Percentiles rank a stretch among this genome's conserved stretches.
These are phyloP conservation scores for Botryobasidium botryosum DNA, from an alignment of 768 basidiomycete genomes.

Conservation along the genomic window DNA sequence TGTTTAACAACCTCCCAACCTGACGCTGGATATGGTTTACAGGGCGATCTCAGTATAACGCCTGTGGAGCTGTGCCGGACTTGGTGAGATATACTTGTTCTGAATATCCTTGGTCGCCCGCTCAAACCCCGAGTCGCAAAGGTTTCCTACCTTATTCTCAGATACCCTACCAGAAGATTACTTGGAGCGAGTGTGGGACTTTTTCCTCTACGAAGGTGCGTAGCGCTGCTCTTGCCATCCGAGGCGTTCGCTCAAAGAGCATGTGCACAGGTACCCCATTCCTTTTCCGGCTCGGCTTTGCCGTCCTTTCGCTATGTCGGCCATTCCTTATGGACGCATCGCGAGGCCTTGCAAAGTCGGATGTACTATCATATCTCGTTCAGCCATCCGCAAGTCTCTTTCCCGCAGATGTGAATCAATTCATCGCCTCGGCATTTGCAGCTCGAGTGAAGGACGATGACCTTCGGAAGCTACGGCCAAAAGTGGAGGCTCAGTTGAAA, in stretches of 20 bases:
- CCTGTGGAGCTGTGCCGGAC: slow-evolving; percentile 41
- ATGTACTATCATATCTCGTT: slow-evolving; percentile 5
- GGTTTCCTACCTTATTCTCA: slow-evolving; percentile 62
- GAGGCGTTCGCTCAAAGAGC: not conserved
- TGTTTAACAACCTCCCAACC: not conserved
- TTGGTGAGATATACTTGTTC: slow-evolving; percentile 33
- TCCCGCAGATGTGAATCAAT: slow-evolving; percentile 8
- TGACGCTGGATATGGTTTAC: not conserved
- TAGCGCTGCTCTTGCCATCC: not conserved
- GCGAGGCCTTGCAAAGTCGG: slow-evolving; percentile 1
- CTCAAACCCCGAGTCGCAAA: slow-evolving; percentile 17
- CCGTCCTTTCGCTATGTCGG: slow-evolving; percentile 42
- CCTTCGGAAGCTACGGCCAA: slow-evolving; percentile 8
- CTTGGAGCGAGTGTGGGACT: slow-evolving; percentile 63
- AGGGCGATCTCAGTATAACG: slow-evolving; percentile 35
- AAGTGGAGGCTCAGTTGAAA: slow-evolving; percentile 9
- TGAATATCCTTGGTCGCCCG: not conserved
- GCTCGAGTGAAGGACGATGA: slow-evolving; percentile 11
- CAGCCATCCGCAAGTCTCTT: slow-evolving; percentile 8
- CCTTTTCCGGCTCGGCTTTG: slow-evolving; percentile 57
- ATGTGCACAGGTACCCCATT: slow-evolving; percentile 47
- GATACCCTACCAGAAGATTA: slow-evolving; percentile 46
- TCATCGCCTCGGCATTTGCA: slow-evolving; percentile 4
- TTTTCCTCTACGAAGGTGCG: slow-evolving; percentile 67
- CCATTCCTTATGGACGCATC: slow-evolving; percentile 14